Base-by-base conservation (phyloP, 495 filamentous ascomycete genomes). In the Neurospora africana region DNA sequence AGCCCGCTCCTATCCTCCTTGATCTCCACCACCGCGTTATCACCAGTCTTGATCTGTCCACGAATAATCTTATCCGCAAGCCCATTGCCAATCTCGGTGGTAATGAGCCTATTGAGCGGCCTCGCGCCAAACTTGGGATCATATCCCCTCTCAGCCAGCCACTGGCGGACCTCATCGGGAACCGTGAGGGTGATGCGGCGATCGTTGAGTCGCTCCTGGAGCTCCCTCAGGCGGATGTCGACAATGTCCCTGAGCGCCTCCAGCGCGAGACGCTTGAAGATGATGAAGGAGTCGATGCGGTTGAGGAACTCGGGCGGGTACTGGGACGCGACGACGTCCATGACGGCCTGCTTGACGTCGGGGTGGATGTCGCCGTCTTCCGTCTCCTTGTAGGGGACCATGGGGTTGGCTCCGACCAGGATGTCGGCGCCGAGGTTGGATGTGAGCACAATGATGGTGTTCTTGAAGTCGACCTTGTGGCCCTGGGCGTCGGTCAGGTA, bases 261-360 rank as follows among this genome's bases (percentile, higher is more conserved):
- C 23, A 85, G 83, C 0, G 91, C 93, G 3, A 98, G 87, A 10
- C 94, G 88, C 78, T 91, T 91, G 87, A 98, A 98, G 77, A 98
- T 84, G 80, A 98, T 97, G 83, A 98, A 97, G 70, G 96, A 94
- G 81, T 98, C 95, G 70, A 98, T 92, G 8, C 95, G 89, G 81
- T 99, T 98, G 70, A 98, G 86, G 84, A 98, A 99, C 78, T 98
- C 95, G 15, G 96, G 95, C 6, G 94, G 87, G 78, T 98, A 97
- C 83, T 84, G 76, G 0, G 82, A 73, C 17, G 90, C 82, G 3
- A 99, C 93, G n/a, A 97, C 89, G 78, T 97, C 91, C 88, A 98
- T 91, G 47, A 98, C 93, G 1, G 91, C 89, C 61, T 86, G 82
- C 78, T 92, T 93, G 69, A 91, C 87, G 2, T 88, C 86, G 0